These are phyloP conservation scores for Colletotrichum liriopes DNA, from an alignment of 2,329 filamentous ascomycete species.

Conservation along the genomic window DNA sequence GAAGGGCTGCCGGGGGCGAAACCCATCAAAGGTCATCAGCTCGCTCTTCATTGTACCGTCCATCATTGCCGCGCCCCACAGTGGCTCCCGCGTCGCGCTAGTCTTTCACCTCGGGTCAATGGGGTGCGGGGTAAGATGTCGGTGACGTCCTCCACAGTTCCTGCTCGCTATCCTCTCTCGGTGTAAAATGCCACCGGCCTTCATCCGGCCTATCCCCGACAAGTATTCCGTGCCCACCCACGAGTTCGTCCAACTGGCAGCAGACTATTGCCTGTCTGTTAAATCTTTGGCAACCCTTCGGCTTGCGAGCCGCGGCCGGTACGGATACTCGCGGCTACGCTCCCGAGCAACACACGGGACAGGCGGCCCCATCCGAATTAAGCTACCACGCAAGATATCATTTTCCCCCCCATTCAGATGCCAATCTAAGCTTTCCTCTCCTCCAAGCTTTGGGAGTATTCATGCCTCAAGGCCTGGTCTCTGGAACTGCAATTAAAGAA, in stretches of 20 bases:
- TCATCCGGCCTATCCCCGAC: conserved; percentile 19
- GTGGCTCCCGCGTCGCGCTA: conserved; percentile 7
- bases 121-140: conserved; percentile 41
- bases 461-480: background rate
- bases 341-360: background rate
- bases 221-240: conserved; percentile 2
- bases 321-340: conserved; percentile 9
- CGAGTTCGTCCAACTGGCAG: conserved; percentile 2
- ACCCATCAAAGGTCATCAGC: conserved; percentile 42
- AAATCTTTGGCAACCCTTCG: background rate
- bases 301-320: conserved; percentile 4
- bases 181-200: conserved; percentile 29
- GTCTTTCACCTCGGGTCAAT: conserved; percentile 42
- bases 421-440: background rate
- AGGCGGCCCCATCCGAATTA: too few relatives aligned
- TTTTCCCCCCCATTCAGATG: background rate
- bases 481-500: background rate
- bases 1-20: conserved; percentile 25
- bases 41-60: conserved; percentile 45
- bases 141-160: conserved; percentile 31
- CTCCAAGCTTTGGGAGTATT: background rate
- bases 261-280: background rate
- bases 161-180: conserved; percentile 2
- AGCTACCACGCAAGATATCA: background rate
- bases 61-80: conserved; percentile 37